Conservation (phyloP, 139 green algal genomes). For the Coelastrella sp. region DNA sequence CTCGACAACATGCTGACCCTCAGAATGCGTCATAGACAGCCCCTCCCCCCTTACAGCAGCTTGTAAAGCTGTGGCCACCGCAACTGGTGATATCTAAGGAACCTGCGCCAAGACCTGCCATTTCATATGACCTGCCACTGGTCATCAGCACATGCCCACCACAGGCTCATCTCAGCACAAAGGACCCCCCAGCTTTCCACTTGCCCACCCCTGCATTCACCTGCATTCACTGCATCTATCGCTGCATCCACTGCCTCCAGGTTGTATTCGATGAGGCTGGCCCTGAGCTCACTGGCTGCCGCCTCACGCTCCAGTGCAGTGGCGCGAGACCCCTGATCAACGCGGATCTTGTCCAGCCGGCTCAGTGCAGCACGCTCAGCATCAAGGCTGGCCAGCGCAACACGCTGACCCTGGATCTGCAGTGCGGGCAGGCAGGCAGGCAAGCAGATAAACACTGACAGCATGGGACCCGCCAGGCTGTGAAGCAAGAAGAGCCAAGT, state of each 20-base stretch:
- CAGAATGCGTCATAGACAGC: not conserved
- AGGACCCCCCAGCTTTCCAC: not conserved
- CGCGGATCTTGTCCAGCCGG: slow-evolving; percentile 84
- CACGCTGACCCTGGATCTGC: slow-evolving; percentile 82
- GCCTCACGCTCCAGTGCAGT: slow-evolving; percentile 75
- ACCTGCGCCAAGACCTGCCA: not conserved
- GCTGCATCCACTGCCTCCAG: slow-evolving; percentile 87
- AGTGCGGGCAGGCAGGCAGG: not conserved
- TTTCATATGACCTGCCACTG: not conserved
- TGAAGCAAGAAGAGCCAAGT: not conserved
- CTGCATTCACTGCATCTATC: slow-evolving; percentile 85
- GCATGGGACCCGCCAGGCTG: not conserved
- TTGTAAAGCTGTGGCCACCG: not conserved
- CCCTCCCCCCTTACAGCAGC: too few species aligned
- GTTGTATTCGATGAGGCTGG: slow-evolving; percentile 90
- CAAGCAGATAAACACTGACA: not conserved
- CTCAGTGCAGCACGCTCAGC: slow-evolving; percentile 71
- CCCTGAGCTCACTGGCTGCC: slow-evolving; percentile 64
- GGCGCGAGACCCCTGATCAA: slow-evolving; percentile 78
- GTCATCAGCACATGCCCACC: not conserved
- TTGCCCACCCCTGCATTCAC: slow-evolving; percentile 30
- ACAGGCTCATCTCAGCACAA: not conserved
- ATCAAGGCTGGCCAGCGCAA: slow-evolving; percentile 61
- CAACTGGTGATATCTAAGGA: not conserved
- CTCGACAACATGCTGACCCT: not conserved